Conservation (phyloP, 2,329 filamentous ascomycete genomes). For the Mycosphaerella arachidis region DNA sequence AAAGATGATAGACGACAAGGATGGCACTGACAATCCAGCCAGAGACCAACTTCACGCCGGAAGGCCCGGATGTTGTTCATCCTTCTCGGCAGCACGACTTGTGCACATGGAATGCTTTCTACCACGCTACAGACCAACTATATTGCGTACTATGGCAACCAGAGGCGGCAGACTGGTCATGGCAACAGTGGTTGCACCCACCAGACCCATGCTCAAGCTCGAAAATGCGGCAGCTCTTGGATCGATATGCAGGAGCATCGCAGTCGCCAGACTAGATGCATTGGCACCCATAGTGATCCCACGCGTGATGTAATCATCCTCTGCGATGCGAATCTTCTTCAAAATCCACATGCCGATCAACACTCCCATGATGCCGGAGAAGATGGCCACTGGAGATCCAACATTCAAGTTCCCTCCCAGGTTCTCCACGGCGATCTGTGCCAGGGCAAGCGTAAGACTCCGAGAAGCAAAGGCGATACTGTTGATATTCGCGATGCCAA, state of each 20-base stretch:
- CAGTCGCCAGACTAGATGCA: constrained; percentile 57
- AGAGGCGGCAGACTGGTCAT: constrained; percentile 56
- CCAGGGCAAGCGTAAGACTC: constrained; percentile 58
- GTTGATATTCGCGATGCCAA: constrained; percentile 52
- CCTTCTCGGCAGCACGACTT: no score
- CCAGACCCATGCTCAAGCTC: constrained; percentile 57
- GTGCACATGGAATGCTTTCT: background rate
- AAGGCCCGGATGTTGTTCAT: no score
- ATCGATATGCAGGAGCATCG: constrained; percentile 53
- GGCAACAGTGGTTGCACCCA: constrained; percentile 56
- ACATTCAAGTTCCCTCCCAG: constrained; percentile 55
- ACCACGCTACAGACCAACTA: constrained; percentile 39
- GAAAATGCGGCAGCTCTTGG: constrained; percentile 57
- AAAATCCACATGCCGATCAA: constrained; percentile 52
- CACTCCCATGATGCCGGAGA: constrained; percentile 57
- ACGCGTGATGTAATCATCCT: constrained; percentile 61
- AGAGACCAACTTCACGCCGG: no score
- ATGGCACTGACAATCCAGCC: no score
- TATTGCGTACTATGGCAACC: constrained; percentile 44
- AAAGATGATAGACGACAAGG: no score
- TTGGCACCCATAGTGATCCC: constrained; percentile 59
- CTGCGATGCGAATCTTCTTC: constrained; percentile 48
- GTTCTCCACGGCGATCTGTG: constrained; percentile 53
- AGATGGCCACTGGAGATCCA: constrained; percentile 54
- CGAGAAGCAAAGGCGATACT: constrained; percentile 54